Evolutionary conservation across 208 protist species (phyloP), one percentile per base, ranked within the genome.

Genomic region (Phytomonas serpens): DNA sequence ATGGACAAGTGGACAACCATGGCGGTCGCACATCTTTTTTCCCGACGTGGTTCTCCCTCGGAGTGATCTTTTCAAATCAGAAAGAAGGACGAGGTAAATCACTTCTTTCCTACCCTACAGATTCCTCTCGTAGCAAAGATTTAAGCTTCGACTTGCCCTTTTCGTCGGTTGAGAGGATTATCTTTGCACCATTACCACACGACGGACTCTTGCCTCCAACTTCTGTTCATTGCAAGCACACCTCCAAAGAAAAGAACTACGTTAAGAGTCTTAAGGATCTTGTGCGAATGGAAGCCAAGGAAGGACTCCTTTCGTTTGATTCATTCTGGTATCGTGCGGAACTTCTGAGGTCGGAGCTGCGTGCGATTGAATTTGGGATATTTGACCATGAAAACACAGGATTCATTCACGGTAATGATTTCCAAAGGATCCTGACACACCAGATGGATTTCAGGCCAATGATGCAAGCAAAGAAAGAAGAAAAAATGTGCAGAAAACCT

Each of bases 291-390:
- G 47, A 57, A 5, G 47, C 47, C 5, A 19, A 57, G 16, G 27
- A 57, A 57, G 27, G 23, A 23, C 47, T 57, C 23, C 5, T 57
- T 27, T 27, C 47, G 16, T 57, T 57, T 57, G 47, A 57, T 57
- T 27, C 47, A 6, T 84, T 93, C 63, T 83, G 82, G 63, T 83
- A 82, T 63, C 70, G 80, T 30, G 67, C 88, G 52, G 72, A 87
- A 69, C 79, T 81, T 67, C 65, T 93, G 6, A 84, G 85, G n/a
- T 86, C 74, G 83, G 79, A 87, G 68, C 75, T 93, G 67, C 79
- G 85, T 11, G 83, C 77, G 9, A 64, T 93, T 47, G 85, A 87
- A 77, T 90, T 90, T 61, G 76, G 83, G 33, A 69, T 86, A 1
- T 85, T 81, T 38, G 88, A 90, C 63, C 70, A 73, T 40, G 11